A percentile compares a stretch with the other conserved stretches of the same genome.
These are phyloP conservation scores for Metrosideros polymorpha DNA, from an alignment of 441 rosid species.

Conservation along the genomic window DNA sequence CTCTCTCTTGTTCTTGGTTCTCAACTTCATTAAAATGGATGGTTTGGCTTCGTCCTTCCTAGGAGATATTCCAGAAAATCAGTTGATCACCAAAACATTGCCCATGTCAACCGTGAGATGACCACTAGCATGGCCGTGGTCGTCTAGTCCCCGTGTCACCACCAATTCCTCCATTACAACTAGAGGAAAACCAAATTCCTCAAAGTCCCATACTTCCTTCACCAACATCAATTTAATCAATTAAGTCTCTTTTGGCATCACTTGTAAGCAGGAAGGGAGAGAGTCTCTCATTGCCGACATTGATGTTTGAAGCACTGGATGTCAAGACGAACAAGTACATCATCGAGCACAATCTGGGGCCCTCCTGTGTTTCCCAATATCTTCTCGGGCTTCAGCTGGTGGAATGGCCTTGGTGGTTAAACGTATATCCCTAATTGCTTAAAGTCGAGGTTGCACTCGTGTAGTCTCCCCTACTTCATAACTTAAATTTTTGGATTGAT, in stretches of 20 bases:
- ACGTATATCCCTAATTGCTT: not conserved
- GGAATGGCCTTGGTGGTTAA: conserved; percentile 38
- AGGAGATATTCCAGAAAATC: conserved; percentile 7
- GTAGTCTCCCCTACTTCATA: not conserved
- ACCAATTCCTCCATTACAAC: conserved; percentile 26
- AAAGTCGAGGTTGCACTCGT: not conserved
- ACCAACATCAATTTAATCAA: not conserved
- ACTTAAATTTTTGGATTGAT: not conserved
- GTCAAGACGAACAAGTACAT: conserved; percentile 66
- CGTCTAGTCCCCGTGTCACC: not conserved
- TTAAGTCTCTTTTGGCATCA: too few species aligned
- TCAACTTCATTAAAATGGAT: conserved; percentile 22
- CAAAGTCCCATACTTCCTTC: not conserved
- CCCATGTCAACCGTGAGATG: not conserved
- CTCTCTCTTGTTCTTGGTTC: not conserved
- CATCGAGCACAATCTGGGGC: conserved; percentile 43
- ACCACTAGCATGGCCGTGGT: not conserved
- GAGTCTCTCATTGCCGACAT: conserved; percentile 1
- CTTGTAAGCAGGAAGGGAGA: not conserved
- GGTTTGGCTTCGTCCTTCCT: conserved; percentile 35
- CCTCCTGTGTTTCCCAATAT: conserved; percentile 52
- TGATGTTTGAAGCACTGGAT: conserved; percentile 39
- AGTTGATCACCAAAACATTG: not conserved
- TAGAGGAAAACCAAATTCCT: conserved; percentile 26
- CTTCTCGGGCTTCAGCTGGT: conserved; percentile 66